Evolutionary conservation across 1,284 basidiomycete genomes (phyloP).

Genomic region (Uromyces viciae-fabae): DNA sequence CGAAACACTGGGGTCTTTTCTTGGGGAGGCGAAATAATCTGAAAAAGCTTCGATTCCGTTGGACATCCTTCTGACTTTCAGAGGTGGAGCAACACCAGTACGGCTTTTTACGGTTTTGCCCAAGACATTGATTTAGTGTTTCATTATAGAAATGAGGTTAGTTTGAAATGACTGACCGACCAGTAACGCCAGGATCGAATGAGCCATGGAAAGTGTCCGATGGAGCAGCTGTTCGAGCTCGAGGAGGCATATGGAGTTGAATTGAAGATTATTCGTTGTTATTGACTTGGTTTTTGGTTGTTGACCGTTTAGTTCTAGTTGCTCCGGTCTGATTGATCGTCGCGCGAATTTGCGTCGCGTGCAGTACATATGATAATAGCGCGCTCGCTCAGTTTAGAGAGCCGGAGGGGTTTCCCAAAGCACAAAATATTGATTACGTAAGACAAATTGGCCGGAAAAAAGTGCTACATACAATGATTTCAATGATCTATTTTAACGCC

Average conservation of each 20-base stretch:
- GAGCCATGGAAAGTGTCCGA: slow-evolving; percentile 25
- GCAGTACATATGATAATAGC: too few species aligned
- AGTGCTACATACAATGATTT: too few species aligned
- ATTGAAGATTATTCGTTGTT: too few species aligned
- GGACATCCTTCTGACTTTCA: slow-evolving; percentile 29
- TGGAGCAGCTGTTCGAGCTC: neutral
- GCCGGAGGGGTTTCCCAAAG: too few species aligned
- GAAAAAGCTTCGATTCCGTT: slow-evolving; percentile 43
- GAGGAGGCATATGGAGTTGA: slow-evolving; percentile 1
- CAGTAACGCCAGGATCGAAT: slow-evolving; percentile 28
- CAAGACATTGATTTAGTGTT: neutral
- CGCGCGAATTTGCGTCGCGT: too few species aligned
- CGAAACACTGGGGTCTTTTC: slow-evolving; percentile 25
- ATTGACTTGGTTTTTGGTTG: too few species aligned
- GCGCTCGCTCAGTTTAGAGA: too few species aligned
- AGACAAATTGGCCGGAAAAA: too few species aligned
- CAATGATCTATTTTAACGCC: too few species aligned
- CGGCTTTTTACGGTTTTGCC: slow-evolving; percentile 16
- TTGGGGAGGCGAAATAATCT: slow-evolving; percentile 34
- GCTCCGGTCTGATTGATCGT: too few species aligned
- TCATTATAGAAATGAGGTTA: neutral
- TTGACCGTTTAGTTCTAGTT: too few species aligned
- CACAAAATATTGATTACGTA: too few species aligned
- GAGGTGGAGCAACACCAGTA: slow-evolving; percentile 35
- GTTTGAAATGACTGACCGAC: neutral